Evolutionary conservation across 306 rosid genomes (phyloP).

Genomic region (Glycyrrhiza uralensis): DNA sequence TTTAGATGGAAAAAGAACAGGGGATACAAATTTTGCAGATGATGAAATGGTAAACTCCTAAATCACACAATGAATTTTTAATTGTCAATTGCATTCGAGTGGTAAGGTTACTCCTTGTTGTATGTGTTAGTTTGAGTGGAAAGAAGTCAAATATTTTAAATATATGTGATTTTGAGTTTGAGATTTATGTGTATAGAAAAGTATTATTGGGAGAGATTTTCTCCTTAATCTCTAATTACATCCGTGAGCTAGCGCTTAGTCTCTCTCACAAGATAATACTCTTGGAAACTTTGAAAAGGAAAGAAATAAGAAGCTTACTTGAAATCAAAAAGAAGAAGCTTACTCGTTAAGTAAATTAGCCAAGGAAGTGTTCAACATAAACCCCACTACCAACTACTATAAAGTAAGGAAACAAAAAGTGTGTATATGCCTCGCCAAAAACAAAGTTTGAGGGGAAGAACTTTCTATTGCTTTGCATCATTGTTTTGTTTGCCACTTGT

Average conservation of each 20-base stretch:
- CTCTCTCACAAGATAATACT: too few relatives aligned
- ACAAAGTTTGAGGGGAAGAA: neutral
- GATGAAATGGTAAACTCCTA: neutral
- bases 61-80: slow-evolving; percentile 5
- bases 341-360: neutral
- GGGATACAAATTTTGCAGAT: neutral
- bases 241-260: too few relatives aligned
- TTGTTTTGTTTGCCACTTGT: slow-evolving; percentile 3
- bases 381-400: neutral
- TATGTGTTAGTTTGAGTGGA: neutral
- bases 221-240: too few relatives aligned
- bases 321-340: too few relatives aligned
- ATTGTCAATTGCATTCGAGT: neutral
- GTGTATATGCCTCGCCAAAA: neutral
- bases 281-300: too few relatives aligned
- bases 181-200: too few relatives aligned
- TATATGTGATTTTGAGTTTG: neutral
- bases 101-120: neutral
- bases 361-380: neutral
- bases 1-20: neutral
- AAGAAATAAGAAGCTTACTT: too few relatives aligned
- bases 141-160: neutral
- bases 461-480: neutral
- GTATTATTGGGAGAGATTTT: too few relatives aligned
- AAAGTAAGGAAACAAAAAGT: neutral